Evolutionary conservation across 345 rosid species (phyloP).

Genomic region (Crucihimalaya himalaica): DNA sequence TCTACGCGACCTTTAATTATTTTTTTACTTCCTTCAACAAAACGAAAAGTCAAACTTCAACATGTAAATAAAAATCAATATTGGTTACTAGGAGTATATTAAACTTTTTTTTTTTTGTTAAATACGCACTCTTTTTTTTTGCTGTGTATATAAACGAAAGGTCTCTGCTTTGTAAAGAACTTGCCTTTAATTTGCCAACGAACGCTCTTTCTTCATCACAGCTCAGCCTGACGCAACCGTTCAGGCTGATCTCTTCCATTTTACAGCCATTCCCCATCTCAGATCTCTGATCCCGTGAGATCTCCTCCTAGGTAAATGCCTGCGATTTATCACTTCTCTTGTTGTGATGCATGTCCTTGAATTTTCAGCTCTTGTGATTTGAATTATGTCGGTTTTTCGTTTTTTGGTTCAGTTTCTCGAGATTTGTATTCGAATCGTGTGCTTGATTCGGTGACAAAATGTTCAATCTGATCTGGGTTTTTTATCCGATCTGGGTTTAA

Average conservation of each 20-base stretch:
- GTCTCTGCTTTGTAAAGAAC: background rate
- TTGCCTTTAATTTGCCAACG: slow-evolving; percentile 27
- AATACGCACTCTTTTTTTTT: slow-evolving; percentile 5
- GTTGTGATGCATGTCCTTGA: slow-evolving; percentile 14
- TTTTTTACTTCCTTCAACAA: slow-evolving; percentile 2
- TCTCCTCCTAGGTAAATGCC: slow-evolving; percentile 27
- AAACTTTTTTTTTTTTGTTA: background rate
- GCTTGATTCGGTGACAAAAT: background rate
- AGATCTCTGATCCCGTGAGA: slow-evolving; percentile 26
- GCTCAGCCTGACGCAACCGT: slow-evolving; percentile 35
- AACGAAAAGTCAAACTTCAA: slow-evolving; percentile 9
- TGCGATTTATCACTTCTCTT: background rate
- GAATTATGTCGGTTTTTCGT: background rate
- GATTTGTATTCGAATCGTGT: background rate
- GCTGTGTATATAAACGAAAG: background rate
- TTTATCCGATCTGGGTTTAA: slow-evolving; percentile 37
- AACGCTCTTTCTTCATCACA: slow-evolving; percentile 23
- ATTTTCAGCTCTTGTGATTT: background rate
- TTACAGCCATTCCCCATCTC: background rate
- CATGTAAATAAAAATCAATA: background rate
- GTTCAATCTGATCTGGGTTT: background rate
- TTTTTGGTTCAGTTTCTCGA: background rate
- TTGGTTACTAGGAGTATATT: background rate
- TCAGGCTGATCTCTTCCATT: slow-evolving; percentile 14
- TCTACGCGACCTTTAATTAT: slow-evolving; percentile 15